Percentiles rank a stretch among this genome's conserved stretches.
Evolutionary conservation across 176 grass and related monocot species (phyloP).

Genomic region (Juncus inflexus): DNA sequence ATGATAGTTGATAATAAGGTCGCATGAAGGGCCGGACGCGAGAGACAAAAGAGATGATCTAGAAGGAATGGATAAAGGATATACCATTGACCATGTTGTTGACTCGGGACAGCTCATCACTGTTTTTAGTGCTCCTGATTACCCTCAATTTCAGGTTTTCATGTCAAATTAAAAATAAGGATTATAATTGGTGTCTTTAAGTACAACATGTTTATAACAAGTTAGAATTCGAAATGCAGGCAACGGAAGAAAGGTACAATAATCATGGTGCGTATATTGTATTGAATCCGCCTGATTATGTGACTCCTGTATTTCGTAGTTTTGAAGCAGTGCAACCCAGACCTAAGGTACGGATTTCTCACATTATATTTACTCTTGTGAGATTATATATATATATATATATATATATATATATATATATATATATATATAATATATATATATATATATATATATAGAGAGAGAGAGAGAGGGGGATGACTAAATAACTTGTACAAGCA

Average conservation of each 20-base stretch:
- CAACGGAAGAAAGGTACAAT: constrained; percentile 67
- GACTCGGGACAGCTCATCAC: constrained; percentile 86
- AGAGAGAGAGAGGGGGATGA: no score
- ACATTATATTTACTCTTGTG: constrained; percentile 10
- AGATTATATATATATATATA: background rate
- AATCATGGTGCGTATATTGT: constrained; percentile 91
- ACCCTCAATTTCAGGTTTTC: constrained; percentile 91
- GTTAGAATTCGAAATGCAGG: constrained; percentile 34
- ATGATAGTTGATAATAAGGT: constrained; percentile 98
- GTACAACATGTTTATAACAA: background rate
- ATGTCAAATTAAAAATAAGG: no score
- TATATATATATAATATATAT: background rate
- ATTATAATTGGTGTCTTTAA: background rate
- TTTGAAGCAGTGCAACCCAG: constrained; percentile 88
- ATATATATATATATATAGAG: background rate
- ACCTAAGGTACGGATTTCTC: constrained; percentile 44
- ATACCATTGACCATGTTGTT: constrained; percentile 89
- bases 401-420: background rate
- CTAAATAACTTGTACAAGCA: no score
- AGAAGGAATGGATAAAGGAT: constrained; percentile 83
- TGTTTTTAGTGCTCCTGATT: constrained; percentile 93
- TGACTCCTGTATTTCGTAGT: constrained; percentile 73
- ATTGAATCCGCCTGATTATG: constrained; percentile 67
- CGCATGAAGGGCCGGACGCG: constrained; percentile 97
- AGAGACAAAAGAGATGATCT: constrained; percentile 78